Evolutionary conservation across 768 basidiomycete genomes (phyloP).

Genomic region (Termitomyces sp.): DNA sequence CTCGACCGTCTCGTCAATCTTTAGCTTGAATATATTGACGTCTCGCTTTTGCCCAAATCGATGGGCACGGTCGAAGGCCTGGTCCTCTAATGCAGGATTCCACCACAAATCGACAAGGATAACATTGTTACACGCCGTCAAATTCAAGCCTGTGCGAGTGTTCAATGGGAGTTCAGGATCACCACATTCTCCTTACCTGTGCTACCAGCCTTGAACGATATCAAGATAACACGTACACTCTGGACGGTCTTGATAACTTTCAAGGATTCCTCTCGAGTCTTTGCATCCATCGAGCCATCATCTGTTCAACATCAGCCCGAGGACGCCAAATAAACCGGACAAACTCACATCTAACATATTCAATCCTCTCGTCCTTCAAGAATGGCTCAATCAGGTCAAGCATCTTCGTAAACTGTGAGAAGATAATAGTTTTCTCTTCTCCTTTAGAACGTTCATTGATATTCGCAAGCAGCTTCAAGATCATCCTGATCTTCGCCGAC

Average conservation of each 20-base stretch:
- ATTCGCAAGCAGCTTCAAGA: slow-evolving; percentile 66
- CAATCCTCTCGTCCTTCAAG: slow-evolving; percentile 62
- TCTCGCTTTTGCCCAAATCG: slow-evolving; percentile 84
- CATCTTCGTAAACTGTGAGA: slow-evolving; percentile 91
- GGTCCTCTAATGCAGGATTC: slow-evolving; percentile 90
- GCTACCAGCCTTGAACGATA: slow-evolving; percentile 95
- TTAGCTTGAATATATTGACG: slow-evolving; percentile 89
- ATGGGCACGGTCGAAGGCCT: slow-evolving; percentile 92
- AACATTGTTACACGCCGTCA: slow-evolving; percentile 93
- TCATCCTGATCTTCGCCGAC: slow-evolving; percentile 87
- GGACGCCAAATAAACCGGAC: slow-evolving; percentile 5
- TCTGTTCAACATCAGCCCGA: slow-evolving; percentile 46
- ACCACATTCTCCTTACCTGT: slow-evolving; percentile 57
- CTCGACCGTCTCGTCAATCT: slow-evolving; percentile 84
- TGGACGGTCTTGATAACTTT: slow-evolving; percentile 64
- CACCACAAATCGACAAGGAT: slow-evolving; percentile 95
- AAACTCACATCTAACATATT: slow-evolving; percentile 83
- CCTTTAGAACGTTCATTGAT: slow-evolving; percentile 57
- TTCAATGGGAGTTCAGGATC: background rate
- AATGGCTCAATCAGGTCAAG: slow-evolving; percentile 87
- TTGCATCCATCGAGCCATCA: slow-evolving; percentile 82
- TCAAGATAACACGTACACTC: slow-evolving; percentile 74
- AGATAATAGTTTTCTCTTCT: slow-evolving; percentile 92
- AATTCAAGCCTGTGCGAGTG: slow-evolving; percentile 65
- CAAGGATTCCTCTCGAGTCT: slow-evolving; percentile 73